Conservation (phyloP, 306 rosid genomes). For the Albizia julibrissin region DNA sequence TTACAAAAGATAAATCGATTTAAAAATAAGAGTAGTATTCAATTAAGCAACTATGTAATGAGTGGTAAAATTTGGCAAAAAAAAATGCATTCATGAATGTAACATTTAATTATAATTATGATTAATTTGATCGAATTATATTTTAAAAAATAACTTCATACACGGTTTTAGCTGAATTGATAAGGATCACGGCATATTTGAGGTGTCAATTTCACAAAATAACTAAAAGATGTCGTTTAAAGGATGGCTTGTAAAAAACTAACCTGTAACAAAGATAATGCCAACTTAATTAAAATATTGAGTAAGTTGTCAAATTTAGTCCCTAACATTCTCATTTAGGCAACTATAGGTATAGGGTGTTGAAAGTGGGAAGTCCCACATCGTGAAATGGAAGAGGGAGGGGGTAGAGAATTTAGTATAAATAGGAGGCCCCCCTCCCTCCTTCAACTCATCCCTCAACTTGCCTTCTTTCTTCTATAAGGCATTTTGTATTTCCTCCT, state of each 20-base stretch:
- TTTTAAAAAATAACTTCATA: not conserved
- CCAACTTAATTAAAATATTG: not conserved
- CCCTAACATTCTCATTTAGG: not conserved
- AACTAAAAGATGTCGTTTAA: not conserved
- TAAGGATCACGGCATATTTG: not conserved
- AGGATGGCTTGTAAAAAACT: not conserved
- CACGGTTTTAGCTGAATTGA: not conserved
- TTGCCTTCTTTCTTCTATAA: too few species aligned
- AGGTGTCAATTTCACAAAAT: not conserved
- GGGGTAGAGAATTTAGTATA: too few species aligned
- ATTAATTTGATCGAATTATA: not conserved
- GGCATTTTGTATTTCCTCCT: too few species aligned
- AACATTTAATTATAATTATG: not conserved
- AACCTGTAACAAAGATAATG: not conserved
- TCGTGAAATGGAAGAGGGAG: too few species aligned
- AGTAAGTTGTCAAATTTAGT: not conserved
- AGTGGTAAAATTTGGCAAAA: not conserved
- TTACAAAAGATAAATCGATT: not conserved
- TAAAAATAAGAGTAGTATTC: not conserved
- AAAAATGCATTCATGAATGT: too few species aligned
- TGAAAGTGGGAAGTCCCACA: too few species aligned
- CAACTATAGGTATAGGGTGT: not conserved
- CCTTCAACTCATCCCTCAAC: too few species aligned
- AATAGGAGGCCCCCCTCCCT: too few species aligned
- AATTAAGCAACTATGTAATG: too few species aligned